Percentiles rank a stretch among this genome's conserved stretches.
Evolutionary conservation across 345 rosid species (phyloP).

Genomic region (Noccaea caerulescens): DNA sequence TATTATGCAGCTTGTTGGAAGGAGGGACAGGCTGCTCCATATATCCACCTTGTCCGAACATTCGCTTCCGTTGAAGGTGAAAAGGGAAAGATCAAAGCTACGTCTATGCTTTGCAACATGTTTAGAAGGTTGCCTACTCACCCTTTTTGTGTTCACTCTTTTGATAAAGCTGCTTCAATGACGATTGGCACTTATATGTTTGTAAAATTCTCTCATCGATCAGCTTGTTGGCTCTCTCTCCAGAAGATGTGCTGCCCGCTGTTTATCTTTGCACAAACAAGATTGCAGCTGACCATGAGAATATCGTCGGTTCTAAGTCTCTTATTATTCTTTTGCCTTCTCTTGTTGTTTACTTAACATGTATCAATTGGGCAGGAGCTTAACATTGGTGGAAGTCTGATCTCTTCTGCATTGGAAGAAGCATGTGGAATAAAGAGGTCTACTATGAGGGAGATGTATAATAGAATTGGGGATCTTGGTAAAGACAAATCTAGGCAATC

Average conservation of each 20-base stretch:
- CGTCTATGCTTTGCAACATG: constrained; percentile 90
- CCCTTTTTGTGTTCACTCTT: neutral
- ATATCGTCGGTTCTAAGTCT: constrained; percentile 55
- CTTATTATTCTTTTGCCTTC: neutral
- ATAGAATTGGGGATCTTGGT: constrained; percentile 86
- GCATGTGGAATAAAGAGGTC: constrained; percentile 79
- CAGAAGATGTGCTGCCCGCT: constrained; percentile 83
- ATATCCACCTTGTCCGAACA: constrained; percentile 80
- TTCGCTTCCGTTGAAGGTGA: constrained; percentile 82
- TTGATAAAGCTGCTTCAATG: constrained; percentile 25
- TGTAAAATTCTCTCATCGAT: constrained; percentile 31
- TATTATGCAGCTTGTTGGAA: constrained; percentile 81
- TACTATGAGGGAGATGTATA: constrained; percentile 78
- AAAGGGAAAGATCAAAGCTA: constrained; percentile 86
- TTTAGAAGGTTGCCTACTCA: constrained; percentile 68
- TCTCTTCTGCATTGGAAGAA: constrained; percentile 80
- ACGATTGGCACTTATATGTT: constrained; percentile 13
- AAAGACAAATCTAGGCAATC: constrained; percentile 30
- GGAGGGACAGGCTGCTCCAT: constrained; percentile 76
- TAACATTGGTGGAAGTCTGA: constrained; percentile 84
- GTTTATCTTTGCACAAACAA: constrained; percentile 87
- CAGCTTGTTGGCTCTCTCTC: constrained; percentile 89
- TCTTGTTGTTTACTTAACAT: neutral
- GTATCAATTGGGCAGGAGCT: constrained; percentile 61
- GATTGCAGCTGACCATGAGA: constrained; percentile 87